A percentile compares a stretch with the other conserved stretches of the same genome.
Evolutionary conservation across 1,284 basidiomycete genomes (phyloP).

Genomic region (Pisolithus thermaeus): DNA sequence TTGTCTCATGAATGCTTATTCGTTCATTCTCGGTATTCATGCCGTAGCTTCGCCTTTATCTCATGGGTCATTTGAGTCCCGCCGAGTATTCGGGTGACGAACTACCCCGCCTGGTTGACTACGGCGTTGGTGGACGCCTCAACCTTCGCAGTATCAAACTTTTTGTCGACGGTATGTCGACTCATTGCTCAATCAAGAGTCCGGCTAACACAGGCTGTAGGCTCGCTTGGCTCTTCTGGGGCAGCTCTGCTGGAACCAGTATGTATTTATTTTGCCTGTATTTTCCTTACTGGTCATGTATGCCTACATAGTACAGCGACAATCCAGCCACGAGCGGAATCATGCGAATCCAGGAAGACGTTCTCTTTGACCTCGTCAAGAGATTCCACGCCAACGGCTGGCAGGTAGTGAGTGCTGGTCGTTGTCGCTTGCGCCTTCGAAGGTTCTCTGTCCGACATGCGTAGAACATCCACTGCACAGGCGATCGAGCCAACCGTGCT

Average conservation of each 20-base stretch:
- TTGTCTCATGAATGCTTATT: slow-evolving; percentile 15
- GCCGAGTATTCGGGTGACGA: slow-evolving; percentile 62
- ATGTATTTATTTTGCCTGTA: slow-evolving; percentile 2
- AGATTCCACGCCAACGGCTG: slow-evolving; percentile 64
- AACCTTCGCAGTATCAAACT: slow-evolving; percentile 80
- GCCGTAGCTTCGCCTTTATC: slow-evolving; percentile 66
- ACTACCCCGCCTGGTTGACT: slow-evolving; percentile 55
- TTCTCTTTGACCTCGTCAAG: slow-evolving; percentile 50
- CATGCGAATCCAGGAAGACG: slow-evolving; percentile 53
- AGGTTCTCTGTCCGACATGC: neutral
- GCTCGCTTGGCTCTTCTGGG: slow-evolving; percentile 88
- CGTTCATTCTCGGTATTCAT: neutral
- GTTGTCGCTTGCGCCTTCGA: neutral
- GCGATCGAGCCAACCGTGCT: slow-evolving; percentile 81
- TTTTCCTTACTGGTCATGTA: neutral
- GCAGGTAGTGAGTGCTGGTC: slow-evolving; percentile 55
- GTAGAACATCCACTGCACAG: slow-evolving; percentile 87
- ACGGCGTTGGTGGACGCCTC: slow-evolving; percentile 58
- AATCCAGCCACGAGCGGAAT: slow-evolving; percentile 66
- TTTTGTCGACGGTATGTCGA: slow-evolving; percentile 61
- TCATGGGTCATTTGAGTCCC: slow-evolving; percentile 63
- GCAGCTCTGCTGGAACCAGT: slow-evolving; percentile 78
- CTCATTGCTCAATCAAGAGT: neutral
- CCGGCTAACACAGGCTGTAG: slow-evolving; percentile 27
- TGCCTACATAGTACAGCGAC: slow-evolving; percentile 58